Evolutionary conservation across 371 early-diverging fungal genomes (phyloP).

Genomic region (Mycotypha africana): DNA sequence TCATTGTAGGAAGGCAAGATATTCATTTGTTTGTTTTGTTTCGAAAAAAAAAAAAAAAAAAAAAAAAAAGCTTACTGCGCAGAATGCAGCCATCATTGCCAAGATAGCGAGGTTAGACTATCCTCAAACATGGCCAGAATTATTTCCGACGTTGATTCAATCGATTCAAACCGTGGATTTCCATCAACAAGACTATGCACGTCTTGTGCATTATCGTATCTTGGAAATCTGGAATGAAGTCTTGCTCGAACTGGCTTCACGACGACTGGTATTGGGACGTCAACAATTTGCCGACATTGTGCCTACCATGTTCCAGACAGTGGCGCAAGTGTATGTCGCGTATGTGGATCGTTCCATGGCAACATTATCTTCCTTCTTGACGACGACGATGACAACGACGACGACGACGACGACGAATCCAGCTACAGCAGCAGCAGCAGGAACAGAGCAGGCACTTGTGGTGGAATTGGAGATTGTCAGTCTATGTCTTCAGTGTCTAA

Average conservation of each 20-base stretch:
- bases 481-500: slow-evolving; percentile 64
- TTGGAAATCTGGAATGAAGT: slow-evolving; percentile 76
- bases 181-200: slow-evolving; percentile 23
- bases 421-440: background rate
- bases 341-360: slow-evolving; percentile 40
- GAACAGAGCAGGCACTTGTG: background rate
- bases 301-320: slow-evolving; percentile 56
- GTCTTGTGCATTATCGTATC: slow-evolving; percentile 60
- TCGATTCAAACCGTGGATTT: slow-evolving; percentile 53
- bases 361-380: background rate
- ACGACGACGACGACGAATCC: too few relatives aligned
- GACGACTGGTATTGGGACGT: slow-evolving; percentile 65
- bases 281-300: slow-evolving; percentile 62
- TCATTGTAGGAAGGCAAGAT: too few relatives aligned
- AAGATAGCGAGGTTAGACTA: slow-evolving; percentile 79
- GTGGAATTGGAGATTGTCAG: slow-evolving; percentile 46
- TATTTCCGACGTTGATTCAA: slow-evolving; percentile 55
- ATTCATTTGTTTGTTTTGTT: background rate
- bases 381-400: too few relatives aligned
- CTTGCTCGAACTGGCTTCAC: slow-evolving; percentile 73
- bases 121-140: slow-evolving; percentile 80
- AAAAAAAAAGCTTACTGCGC: slow-evolving; percentile 67
- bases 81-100: slow-evolving; percentile 68
- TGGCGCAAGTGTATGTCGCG: slow-evolving; percentile 51
- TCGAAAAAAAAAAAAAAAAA: too few relatives aligned